These are phyloP conservation scores for Fraxinus quadrangulata DNA, from an alignment of 257 asterid genomes.

Conservation along the genomic window DNA sequence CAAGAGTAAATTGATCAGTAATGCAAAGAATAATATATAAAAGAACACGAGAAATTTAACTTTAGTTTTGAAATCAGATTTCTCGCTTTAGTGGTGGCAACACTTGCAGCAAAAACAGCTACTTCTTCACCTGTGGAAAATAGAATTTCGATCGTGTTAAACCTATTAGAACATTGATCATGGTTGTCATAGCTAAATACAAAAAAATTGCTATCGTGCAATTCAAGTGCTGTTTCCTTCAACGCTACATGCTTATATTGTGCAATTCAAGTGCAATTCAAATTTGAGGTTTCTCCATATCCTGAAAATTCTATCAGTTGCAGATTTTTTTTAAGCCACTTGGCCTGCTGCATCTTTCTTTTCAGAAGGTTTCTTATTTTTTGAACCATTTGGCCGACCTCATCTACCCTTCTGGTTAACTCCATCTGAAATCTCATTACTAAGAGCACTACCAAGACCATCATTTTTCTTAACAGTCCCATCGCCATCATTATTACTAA, in stretches of 20 bases:
- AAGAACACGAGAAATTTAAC: constrained; percentile 29
- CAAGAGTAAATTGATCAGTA: not conserved
- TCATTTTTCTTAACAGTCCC: not conserved
- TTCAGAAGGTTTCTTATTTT: constrained; percentile 2
- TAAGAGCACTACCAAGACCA: not conserved
- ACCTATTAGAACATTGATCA: constrained; percentile 3
- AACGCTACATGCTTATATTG: no score
- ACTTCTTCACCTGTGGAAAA: constrained; percentile 68
- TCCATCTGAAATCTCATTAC: constrained; percentile 15
- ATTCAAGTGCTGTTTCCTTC: not conserved
- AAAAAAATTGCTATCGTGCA: not conserved
- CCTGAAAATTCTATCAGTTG: not conserved
- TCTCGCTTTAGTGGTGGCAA: constrained; percentile 53
- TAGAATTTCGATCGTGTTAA: not conserved
- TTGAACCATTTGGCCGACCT: constrained; percentile 1
- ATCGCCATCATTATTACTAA: not conserved
- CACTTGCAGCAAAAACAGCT: constrained; percentile 63
- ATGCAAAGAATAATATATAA: not conserved
- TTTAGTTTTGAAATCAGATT: constrained; percentile 33
- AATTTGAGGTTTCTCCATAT: constrained; percentile 2
- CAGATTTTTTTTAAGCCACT: not conserved
- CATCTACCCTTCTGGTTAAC: not conserved
- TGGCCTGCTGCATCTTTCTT: constrained; percentile 7
- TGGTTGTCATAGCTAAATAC: not conserved
- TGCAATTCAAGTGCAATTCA: no score